Percentiles rank a stretch among this genome's conserved stretches.
Conservation (phyloP, 257 asterid species). For the Solanum sitiens region DNA sequence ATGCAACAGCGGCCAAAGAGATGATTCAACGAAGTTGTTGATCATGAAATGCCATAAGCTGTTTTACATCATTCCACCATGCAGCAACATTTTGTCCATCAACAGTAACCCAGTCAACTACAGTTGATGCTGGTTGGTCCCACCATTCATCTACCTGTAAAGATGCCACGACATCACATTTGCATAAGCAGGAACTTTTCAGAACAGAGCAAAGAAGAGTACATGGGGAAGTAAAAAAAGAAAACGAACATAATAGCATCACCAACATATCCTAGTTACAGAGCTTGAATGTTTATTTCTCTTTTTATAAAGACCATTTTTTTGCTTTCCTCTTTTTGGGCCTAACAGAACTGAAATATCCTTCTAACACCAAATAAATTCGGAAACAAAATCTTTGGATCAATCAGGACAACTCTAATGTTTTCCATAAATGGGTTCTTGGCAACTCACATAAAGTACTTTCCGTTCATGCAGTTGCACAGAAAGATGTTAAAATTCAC, state of each 20-base stretch:
- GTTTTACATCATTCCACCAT: slow-evolving; percentile 94
- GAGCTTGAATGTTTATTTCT: neutral
- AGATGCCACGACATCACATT: neutral
- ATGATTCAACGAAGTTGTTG: slow-evolving; percentile 32
- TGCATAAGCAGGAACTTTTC: neutral
- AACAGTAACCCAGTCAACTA: slow-evolving; percentile 87
- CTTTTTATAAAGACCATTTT: neutral
- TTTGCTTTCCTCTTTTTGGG: neutral
- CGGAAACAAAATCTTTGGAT: neutral
- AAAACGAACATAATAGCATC: neutral
- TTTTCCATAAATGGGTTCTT: neutral
- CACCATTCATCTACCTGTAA: slow-evolving; percentile 97
- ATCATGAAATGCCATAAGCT: slow-evolving; percentile 78
- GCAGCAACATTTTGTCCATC: slow-evolving; percentile 94
- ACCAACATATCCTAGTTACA: neutral
- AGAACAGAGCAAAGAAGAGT: neutral
- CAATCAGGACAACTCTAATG: neutral
- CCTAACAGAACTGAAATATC: neutral
- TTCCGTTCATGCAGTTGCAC: neutral
- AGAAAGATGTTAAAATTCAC: neutral
- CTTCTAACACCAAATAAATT: neutral
- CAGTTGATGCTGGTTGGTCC: slow-evolving; percentile 98
- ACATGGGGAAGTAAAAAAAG: neutral
- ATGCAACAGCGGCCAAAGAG: neutral
- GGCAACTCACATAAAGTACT: neutral